Conservation (phyloP, 441 rosid species). For the Breynia disticha region DNA sequence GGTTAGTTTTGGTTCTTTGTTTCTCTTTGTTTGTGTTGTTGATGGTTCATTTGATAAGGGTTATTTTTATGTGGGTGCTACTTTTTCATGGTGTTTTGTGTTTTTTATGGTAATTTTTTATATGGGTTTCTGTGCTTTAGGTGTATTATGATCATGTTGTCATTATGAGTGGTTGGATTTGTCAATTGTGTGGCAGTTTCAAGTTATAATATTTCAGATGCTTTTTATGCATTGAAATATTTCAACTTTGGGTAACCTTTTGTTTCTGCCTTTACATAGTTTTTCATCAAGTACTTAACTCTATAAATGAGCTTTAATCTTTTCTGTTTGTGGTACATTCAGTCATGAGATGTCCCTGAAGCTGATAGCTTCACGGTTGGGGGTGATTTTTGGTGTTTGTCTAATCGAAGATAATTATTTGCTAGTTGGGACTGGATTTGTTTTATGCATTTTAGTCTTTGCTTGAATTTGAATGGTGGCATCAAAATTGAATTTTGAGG, state of each 20-base stretch:
- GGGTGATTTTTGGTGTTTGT: no score
- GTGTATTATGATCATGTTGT: not conserved
- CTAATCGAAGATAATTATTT: no score
- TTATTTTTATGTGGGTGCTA: slow-evolving; percentile 16
- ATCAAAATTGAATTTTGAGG: no score
- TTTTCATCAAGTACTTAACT: not conserved
- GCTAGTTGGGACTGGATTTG: no score
- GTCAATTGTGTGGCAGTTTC: slow-evolving; percentile 9
- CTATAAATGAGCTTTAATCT: no score
- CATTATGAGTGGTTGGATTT: slow-evolving; percentile 14
- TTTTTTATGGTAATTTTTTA: not conserved
- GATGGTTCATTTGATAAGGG: slow-evolving; percentile 13
- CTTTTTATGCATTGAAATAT: not conserved
- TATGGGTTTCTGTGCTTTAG: slow-evolving; percentile 3
- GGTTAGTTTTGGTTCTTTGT: not conserved
- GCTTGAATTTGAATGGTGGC: no score
- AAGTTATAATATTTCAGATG: slow-evolving; percentile 1
- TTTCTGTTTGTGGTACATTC: no score
- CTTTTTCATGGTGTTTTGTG: not conserved
- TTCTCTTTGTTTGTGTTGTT: slow-evolving; percentile 7
- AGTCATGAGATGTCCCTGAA: no score
- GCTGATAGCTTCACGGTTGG: no score
- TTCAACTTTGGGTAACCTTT: slow-evolving; percentile 8
- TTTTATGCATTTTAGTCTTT: no score
- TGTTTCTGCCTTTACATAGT: not conserved